Evolutionary conservation across 345 rosid genomes (phyloP).

Genomic region (Rhizophora apiculata): DNA sequence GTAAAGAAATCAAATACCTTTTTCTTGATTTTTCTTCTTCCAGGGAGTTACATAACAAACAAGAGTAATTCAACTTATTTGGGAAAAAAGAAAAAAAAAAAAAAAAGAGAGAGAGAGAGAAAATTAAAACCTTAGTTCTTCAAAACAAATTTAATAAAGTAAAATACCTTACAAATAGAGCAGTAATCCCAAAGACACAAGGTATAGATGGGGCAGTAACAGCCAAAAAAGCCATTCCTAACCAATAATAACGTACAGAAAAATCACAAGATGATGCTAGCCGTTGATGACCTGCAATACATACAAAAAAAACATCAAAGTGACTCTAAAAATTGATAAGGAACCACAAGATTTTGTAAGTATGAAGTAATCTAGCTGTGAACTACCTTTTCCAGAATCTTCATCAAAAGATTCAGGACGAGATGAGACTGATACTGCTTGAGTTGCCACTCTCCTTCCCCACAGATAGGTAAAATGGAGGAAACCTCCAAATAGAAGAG

Average conservation of each 20-base stretch:
- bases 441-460: constrained; percentile 58
- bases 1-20: constrained; percentile 17
- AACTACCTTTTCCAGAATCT: constrained; percentile 75
- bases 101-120: too few relatives aligned
- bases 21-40: background rate
- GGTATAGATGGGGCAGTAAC: constrained; percentile 66
- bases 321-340: background rate
- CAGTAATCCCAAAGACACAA: constrained; percentile 67
- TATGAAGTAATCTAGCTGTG: background rate
- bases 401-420: constrained; percentile 40
- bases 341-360: background rate
- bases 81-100: background rate
- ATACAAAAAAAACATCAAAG: constrained; percentile 1
- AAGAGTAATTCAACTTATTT: background rate
- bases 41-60: background rate
- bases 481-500: constrained; percentile 58
- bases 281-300: constrained; percentile 64
- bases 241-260: constrained; percentile 58
- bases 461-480: constrained; percentile 54
- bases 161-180: constrained; percentile 70
- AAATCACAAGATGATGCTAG: constrained; percentile 51
- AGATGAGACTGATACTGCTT: constrained; percentile 41
- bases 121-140: background rate
- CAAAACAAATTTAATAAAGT: background rate
- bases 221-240: constrained; percentile 71